Base-by-base conservation (phyloP, 352 stramenopile genomes). In the Detonula confervacea region DNA sequence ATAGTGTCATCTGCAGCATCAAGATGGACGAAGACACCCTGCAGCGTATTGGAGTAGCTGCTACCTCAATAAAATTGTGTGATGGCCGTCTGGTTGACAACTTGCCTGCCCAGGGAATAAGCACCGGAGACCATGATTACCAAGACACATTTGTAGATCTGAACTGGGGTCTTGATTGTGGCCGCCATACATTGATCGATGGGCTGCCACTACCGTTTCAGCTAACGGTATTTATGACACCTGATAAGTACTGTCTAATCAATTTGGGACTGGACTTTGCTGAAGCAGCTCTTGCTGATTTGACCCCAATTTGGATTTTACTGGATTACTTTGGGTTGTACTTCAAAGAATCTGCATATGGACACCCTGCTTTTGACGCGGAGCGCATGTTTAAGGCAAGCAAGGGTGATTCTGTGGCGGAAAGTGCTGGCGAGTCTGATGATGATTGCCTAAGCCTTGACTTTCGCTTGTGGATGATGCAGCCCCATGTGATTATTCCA, bases 261-360 rank as follows among this genome's bases (percentile, higher is more conserved):
- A 95, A 94, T 83, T 24, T 95, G 16, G 90, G 90, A 8, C 47
- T 86, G 20, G 80, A 90, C 69, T 55, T 60, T 44, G 60, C 84
- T 44, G 82, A 90, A 61, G 68, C 80, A 22, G 55, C 71, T 22
- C 79, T 92, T 60, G 42, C 70, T 47, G 82, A 95, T 65, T 82
- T 94, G 12, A 78, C 70, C 33, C 64, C 68, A 46, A 79, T 95
- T 56, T 93, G 87, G 80, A 80, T 92, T 46, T 78, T 93, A 37
- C 57, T 92, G 11, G 86, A 90, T 62, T 95, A 91, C 61, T 93
- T 94, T 72, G 86, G 84, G 18, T 70, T 84, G 8, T 95, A 93
- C 63, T 94, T 88, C 56, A 82, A 78, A 60, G n/a, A 91, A 62
- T n/a, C 22, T 20, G 81, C 66, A 72, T 94, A 87, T 77, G 90